Evolutionary conservation across 768 basidiomycete genomes (phyloP).

Genomic region (Mycena pura): DNA sequence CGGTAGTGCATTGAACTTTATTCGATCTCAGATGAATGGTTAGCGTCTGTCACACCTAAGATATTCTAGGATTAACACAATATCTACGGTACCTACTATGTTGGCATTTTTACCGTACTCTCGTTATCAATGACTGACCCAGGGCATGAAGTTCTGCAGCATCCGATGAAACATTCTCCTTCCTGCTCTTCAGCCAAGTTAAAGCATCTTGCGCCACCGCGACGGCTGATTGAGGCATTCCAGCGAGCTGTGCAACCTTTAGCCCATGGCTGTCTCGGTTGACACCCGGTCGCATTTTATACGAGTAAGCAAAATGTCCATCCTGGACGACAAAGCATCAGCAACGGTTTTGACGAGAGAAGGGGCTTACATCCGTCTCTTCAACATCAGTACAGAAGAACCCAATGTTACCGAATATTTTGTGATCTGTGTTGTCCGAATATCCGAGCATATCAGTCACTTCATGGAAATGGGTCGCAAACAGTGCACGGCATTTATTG

Average conservation of each 20-base stretch:
- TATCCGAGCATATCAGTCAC: conserved; percentile 84
- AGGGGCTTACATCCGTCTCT: conserved; percentile 67
- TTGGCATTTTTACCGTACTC: not conserved
- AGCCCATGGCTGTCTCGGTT: conserved; percentile 92
- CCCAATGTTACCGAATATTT: conserved; percentile 64
- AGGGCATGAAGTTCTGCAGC: conserved; percentile 39
- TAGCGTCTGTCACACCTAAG: conserved; percentile 22
- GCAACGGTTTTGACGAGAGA: not conserved
- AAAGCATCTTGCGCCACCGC: conserved; percentile 65
- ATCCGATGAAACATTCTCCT: conserved; percentile 23
- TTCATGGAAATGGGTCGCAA: conserved; percentile 99
- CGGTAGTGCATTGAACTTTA: conserved; percentile 91
- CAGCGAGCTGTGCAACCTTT: conserved; percentile 88
- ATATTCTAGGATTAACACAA: conserved; percentile 14
- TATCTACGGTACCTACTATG: no score
- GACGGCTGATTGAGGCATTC: conserved; percentile 73
- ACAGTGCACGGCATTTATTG: conserved; percentile 84
- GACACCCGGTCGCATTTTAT: conserved; percentile 80
- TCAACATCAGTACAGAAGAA: conserved; percentile 93
- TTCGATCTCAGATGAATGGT: conserved; percentile 66
- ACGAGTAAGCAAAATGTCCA: conserved; percentile 82
- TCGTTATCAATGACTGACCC: conserved; percentile 33
- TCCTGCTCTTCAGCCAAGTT: conserved; percentile 39
- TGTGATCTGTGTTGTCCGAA: conserved; percentile 47
- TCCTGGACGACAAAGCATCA: conserved; percentile 53